A percentile compares a stretch with the other conserved stretches of the same genome.
These are phyloP conservation scores for Pleurotus cornucopiae DNA, from an alignment of 768 basidiomycete species.

Conservation along the genomic window DNA sequence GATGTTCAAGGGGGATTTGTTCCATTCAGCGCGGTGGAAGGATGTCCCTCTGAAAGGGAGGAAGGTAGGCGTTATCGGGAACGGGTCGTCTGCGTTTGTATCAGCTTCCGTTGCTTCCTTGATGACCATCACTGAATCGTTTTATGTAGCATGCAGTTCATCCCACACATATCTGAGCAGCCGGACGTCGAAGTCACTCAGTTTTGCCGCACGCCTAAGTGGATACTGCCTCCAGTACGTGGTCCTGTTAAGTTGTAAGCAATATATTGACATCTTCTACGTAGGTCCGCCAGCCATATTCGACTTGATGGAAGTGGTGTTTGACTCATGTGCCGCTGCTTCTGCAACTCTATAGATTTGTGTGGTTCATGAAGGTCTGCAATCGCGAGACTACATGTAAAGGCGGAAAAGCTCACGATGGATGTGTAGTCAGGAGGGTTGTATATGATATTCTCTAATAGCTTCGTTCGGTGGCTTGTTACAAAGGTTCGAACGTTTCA, in stretches of 20 bases:
- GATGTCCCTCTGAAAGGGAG: conserved; percentile 38
- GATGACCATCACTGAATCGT: no score
- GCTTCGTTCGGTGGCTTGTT: neutral
- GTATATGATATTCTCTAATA: conserved; percentile 1
- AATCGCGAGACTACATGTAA: neutral
- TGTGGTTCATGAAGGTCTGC: conserved; percentile 13
- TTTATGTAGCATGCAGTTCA: conserved; percentile 41
- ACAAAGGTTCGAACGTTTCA: neutral
- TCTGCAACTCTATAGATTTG: conserved; percentile 24
- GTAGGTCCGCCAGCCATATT: neutral
- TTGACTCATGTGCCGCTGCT: conserved; percentile 36
- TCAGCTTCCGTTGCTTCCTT: conserved; percentile 7
- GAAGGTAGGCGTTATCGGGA: conserved; percentile 54
- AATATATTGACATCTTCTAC: neutral
- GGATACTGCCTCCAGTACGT: conserved; percentile 43
- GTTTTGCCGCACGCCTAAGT: conserved; percentile 47
- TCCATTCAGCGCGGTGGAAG: conserved; percentile 53
- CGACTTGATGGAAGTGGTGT: conserved; percentile 28
- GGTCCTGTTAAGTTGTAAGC: neutral
- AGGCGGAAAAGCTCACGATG: no score
- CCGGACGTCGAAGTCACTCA: conserved; percentile 38
- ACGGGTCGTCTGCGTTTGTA: conserved; percentile 51
- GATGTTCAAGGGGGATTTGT: conserved; percentile 42
- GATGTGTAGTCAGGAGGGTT: no score
- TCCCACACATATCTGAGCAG: conserved; percentile 39